Evolutionary conservation across 352 stramenopile species (phyloP), one percentile per base, ranked within the genome.

Genomic region (Chrysophaeum taylorii): DNA sequence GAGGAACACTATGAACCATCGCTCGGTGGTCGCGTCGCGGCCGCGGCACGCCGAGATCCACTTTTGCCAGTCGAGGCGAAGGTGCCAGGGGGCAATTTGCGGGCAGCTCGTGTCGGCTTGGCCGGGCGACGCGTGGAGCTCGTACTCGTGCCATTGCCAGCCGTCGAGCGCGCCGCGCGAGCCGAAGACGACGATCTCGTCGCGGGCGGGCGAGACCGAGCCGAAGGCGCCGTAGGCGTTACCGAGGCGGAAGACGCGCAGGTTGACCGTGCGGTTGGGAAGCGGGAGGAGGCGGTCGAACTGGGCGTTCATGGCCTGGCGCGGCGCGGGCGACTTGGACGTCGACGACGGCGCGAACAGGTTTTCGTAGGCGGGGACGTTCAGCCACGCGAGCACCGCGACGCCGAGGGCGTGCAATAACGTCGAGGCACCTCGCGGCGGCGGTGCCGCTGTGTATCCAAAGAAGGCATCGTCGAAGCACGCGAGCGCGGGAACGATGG

Each of bases 201-300:
- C 57, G 14, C 81, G 69, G 38, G 73, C 45, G 70, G 83, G 75
- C 39, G 75, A 60, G n/a, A 88, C 81, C 21, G 60, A 73, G n/a
- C 82, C 82, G 75, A 88, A 88, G 7, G 76, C 76, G 54, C 81
- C 81, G 74, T 87, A 87, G 27, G 80, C 84, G 73, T 84, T 81
- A 23, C 78, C 73, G 18, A 87, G 68, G 48, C 80, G 78, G 25
- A 85, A 70, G 45, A 75, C 25, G 18, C 48, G 18, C 48, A 60
- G 25, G 25, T 60, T 60, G 5, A 60, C 18, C 5, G 48, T 18
- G 18, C 48, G 18, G 15, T 15, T 21, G 15, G 42, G 42, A 5
- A 60, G 9, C 5, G 5, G 5, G 48, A 60, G 18, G 48, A 60
- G 18, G 48, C 48, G 81, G 73, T 85, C 82, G 70, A 86, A 89